Percentiles rank a stretch among this genome's conserved stretches.
Evolutionary conservation across 2,329 filamentous ascomycete genomes (phyloP).

Genomic region (Claviceps digitariae): DNA sequence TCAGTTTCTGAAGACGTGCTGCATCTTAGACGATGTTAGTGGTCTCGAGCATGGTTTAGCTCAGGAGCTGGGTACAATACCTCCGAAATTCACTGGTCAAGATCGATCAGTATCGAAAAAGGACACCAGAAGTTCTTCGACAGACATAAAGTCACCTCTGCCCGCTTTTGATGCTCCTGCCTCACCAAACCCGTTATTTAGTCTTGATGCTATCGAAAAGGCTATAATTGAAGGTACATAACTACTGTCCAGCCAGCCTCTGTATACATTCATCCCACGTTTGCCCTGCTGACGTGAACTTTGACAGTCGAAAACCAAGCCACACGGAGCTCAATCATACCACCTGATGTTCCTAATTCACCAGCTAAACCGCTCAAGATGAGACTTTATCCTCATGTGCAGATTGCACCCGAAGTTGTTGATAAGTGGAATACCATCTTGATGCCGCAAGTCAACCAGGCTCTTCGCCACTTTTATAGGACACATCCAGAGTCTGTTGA

Average conservation of each 20-base stretch:
- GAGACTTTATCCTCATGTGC: conserved; percentile 46
- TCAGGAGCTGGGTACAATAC: conserved; percentile 27
- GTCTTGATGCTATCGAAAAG: not conserved
- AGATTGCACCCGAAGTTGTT: conserved; percentile 45
- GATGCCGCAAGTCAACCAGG: conserved; percentile 60
- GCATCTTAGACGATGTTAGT: conserved; percentile 44
- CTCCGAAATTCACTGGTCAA: not conserved
- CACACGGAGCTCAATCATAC: not conserved
- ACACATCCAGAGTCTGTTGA: conserved; percentile 66
- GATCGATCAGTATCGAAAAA: not conserved
- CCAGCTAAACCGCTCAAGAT: conserved; percentile 25
- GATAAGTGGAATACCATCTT: conserved; percentile 59
- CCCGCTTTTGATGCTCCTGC: not conserved
- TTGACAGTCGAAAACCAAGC: not conserved
- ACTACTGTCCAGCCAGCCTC: not conserved
- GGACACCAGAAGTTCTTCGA: conserved; percentile 1
- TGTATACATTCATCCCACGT: not conserved
- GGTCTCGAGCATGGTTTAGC: conserved; percentile 40
- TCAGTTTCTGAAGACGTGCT: conserved; percentile 47
- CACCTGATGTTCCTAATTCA: conserved; percentile 10
- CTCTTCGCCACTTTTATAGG: conserved; percentile 56
- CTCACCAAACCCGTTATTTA: not conserved
- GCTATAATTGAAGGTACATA: not conserved
- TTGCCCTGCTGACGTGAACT: not conserved
- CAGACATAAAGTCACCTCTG: conserved; percentile 2